Percentiles rank a stretch among this genome's conserved stretches.
phyloP scores from a whole-genome alignment of 768 basidiomycete species.

The Mycena amicta region DNA sequence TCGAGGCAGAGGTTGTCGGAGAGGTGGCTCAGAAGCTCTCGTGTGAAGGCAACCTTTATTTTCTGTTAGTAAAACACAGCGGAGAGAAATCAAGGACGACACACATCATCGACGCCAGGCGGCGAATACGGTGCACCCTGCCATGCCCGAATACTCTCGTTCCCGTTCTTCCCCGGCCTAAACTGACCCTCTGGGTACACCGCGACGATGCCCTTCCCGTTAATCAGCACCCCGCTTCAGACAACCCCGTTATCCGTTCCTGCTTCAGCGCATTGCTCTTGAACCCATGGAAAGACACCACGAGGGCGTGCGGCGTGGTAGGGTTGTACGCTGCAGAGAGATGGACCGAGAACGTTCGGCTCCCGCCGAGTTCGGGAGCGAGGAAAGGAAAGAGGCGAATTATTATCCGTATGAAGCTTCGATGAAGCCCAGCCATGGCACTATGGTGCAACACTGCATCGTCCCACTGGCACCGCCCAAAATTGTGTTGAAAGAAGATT shows the following conservation, averaged over 20 bases:
- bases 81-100: background rate
- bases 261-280: slow-evolving; percentile 16
- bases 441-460: too few species aligned
- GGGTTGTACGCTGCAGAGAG: slow-evolving; percentile 10
- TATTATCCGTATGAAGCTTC: slow-evolving; percentile 1
- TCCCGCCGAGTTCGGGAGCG: slow-evolving; percentile 1
- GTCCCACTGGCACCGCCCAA: too few species aligned
- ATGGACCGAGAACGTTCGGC: slow-evolving; percentile 22
- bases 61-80: too few species aligned
- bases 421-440: background rate
- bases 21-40: slow-evolving; percentile 12
- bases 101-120: slow-evolving; percentile 17
- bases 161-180: slow-evolving; percentile 21
- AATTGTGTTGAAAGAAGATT: too few species aligned
- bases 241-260: slow-evolving; percentile 18
- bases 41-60: slow-evolving; percentile 19
- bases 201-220: slow-evolving; percentile 20
- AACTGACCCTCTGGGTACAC: slow-evolving; percentile 21
- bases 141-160: slow-evolving; percentile 19
- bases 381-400: slow-evolving; percentile 12
- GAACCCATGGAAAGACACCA: slow-evolving; percentile 19
- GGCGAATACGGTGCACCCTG: slow-evolving; percentile 20
- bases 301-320: slow-evolving; percentile 11
- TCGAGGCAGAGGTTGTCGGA: slow-evolving; percentile 20
- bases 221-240: slow-evolving; percentile 12